Percentiles rank a stretch among this genome's conserved stretches.
Evolutionary conservation across 2,329 filamentous ascomycete species (phyloP).

Genomic region (Claviceps quebecensis): DNA sequence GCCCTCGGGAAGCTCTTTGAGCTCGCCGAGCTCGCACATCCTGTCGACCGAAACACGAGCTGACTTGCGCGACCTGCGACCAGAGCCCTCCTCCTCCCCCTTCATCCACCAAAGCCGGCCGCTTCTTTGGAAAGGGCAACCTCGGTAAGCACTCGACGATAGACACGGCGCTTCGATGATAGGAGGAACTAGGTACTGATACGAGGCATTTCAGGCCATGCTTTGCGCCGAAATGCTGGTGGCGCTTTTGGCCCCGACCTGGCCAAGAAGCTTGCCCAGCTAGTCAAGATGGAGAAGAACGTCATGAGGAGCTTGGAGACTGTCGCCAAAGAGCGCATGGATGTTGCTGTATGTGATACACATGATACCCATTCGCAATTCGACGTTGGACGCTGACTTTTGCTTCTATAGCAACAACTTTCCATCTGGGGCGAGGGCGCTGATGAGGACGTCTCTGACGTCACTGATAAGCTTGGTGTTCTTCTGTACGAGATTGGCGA

Average conservation of each 20-base stretch:
- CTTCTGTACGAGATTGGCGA: constrained; percentile 97
- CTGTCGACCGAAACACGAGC: background rate
- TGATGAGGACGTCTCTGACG: constrained; percentile 95
- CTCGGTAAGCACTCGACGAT: constrained; percentile 51
- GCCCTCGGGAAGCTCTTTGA: background rate
- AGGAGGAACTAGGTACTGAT: background rate
- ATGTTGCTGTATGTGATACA: constrained; percentile 57
- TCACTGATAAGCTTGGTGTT: constrained; percentile 97
- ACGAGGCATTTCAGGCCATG: constrained; percentile 34
- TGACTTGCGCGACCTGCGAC: background rate
- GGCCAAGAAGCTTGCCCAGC: constrained; percentile 90
- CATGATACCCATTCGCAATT: no score
- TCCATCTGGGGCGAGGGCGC: constrained; percentile 93
- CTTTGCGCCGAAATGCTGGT: constrained; percentile 58
- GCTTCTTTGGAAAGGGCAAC: constrained; percentile 75
- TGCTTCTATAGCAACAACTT: constrained; percentile 68
- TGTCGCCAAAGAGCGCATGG: constrained; percentile 92
- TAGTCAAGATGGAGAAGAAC: constrained; percentile 99
- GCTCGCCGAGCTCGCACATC: background rate
- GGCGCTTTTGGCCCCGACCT: constrained; percentile 75
- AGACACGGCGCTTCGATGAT: background rate
- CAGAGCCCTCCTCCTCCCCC: constrained; percentile 88
- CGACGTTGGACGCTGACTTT: background rate
- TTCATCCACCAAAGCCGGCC: constrained; percentile 79
- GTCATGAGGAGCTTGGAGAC: constrained; percentile 97